These are phyloP conservation scores for Xerocomellus chrysenteron DNA, from an alignment of 768 basidiomycete species.

Conservation along the genomic window DNA sequence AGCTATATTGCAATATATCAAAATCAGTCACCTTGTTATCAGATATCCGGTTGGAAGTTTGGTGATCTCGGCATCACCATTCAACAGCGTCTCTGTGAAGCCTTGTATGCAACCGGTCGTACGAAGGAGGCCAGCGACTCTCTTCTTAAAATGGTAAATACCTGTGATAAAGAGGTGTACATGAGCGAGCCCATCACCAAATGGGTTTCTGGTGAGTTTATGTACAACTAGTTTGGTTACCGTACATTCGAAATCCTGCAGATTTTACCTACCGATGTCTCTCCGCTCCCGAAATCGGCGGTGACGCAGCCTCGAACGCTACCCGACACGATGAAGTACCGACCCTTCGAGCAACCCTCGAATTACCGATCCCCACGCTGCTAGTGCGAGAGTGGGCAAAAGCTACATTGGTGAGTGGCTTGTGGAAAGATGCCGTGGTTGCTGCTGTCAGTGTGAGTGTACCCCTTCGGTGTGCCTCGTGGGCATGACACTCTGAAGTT, in stretches of 20 bases:
- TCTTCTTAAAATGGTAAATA: neutral
- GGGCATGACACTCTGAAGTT: neutral
- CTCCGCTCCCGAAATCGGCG: neutral
- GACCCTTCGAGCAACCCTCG: neutral
- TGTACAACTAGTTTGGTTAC: no score
- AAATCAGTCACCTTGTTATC: neutral
- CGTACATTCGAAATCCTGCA: neutral
- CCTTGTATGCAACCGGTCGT: neutral
- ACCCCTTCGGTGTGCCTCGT: no score
- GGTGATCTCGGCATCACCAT: neutral
- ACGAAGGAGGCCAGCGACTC: neutral
- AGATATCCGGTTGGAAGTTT: slow-evolving; percentile 4
- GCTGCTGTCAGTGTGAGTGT: neutral
- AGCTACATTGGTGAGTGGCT: neutral
- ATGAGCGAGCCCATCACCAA: neutral
- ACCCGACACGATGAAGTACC: no score
- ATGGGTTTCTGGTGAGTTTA: neutral
- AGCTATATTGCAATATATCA: neutral
- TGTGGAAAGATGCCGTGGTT: neutral
- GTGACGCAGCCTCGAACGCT: no score
- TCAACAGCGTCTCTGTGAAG: neutral
- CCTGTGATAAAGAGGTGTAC: neutral
- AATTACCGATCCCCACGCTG: neutral
- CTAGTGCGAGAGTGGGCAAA: neutral
- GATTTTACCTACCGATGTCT: neutral